Evolutionary conservation across 2,329 filamentous ascomycete genomes (phyloP).

Genomic region (Dothideomycetes sp.): DNA sequence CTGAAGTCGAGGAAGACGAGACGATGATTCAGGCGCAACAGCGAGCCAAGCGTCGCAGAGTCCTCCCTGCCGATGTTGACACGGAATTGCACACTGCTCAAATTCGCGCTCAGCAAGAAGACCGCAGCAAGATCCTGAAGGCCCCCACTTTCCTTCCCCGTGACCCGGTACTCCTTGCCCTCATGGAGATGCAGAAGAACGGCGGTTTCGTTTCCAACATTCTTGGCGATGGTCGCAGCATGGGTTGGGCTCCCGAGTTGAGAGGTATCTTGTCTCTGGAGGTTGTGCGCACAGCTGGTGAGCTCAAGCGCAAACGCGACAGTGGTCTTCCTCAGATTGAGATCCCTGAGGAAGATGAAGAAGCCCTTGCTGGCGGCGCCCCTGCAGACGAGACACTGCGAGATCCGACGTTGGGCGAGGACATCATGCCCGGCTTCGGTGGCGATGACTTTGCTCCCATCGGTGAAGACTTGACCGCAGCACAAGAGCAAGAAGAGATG

Average conservation of each 20-base stretch:
- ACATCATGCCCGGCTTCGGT: conserved; percentile 20
- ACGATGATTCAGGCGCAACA: conserved; percentile 54
- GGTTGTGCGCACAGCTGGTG: conserved; percentile 63
- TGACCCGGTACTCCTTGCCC: conserved; percentile 74
- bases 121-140: conserved; percentile 78
- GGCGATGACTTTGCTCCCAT: conserved; percentile 20
- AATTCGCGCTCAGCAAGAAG: conserved; percentile 78
- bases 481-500: conserved; percentile 31
- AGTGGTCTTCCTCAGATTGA: conserved; percentile 75
- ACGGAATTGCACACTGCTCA: conserved; percentile 68
- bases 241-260: conserved; percentile 84
- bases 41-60: conserved; percentile 68
- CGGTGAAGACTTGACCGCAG: conserved; percentile 26
- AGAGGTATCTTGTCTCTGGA: conserved; percentile 86
- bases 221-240: conserved; percentile 68
- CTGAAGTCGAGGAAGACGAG: conserved; percentile 39
- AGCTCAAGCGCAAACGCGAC: conserved; percentile 89
- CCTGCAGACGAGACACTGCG: conserved; percentile 20
- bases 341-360: conserved; percentile 50
- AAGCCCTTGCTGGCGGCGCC: conserved; percentile 37
- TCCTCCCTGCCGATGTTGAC: conserved; percentile 71
- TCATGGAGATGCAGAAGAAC: conserved; percentile 86
- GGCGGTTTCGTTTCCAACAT: conserved; percentile 84
- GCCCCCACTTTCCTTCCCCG: conserved; percentile 74
- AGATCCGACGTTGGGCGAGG: conserved; percentile 21